Conservation (phyloP, 1,284 basidiomycete genomes). For the Paramarasmius palmivorus region DNA sequence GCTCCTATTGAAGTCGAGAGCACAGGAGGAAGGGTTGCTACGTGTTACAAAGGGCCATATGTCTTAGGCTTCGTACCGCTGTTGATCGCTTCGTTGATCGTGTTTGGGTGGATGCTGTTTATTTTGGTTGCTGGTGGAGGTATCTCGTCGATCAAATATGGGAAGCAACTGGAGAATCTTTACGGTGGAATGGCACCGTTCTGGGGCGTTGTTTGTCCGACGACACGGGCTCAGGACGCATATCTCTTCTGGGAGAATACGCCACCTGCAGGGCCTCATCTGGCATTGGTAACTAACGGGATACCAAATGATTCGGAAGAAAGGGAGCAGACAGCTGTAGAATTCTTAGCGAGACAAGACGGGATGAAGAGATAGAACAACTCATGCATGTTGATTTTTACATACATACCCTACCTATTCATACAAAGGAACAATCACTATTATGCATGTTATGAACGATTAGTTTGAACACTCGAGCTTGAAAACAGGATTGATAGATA, state of each 20-base stretch:
- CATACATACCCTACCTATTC: too few species aligned
- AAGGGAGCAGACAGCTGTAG: too few species aligned
- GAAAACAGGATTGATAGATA: too few species aligned
- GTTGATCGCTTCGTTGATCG: not conserved
- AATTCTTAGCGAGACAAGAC: too few species aligned
- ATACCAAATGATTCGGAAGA: too few species aligned
- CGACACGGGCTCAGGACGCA: not conserved
- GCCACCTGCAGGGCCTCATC: not conserved
- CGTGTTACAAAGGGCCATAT: slow-evolving; percentile 7
- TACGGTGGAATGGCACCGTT: slow-evolving; percentile 4
- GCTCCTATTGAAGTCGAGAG: not conserved
- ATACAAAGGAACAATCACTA: too few species aligned
- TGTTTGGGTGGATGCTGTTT: not conserved
- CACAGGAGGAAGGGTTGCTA: slow-evolving; percentile 5
- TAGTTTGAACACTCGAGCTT: too few species aligned
- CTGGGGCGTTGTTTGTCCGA: slow-evolving; percentile 3
- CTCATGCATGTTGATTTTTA: too few species aligned
- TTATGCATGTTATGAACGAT: too few species aligned
- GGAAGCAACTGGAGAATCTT: slow-evolving; percentile 1
- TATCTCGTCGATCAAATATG: not conserved
- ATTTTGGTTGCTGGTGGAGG: not conserved
- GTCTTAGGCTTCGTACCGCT: slow-evolving; percentile 8
- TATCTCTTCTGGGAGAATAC: not conserved
- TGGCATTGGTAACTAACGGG: not conserved
- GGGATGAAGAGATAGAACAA: too few species aligned